Conservation (phyloP, 306 rosid genomes). For the Vicia sativa region DNA sequence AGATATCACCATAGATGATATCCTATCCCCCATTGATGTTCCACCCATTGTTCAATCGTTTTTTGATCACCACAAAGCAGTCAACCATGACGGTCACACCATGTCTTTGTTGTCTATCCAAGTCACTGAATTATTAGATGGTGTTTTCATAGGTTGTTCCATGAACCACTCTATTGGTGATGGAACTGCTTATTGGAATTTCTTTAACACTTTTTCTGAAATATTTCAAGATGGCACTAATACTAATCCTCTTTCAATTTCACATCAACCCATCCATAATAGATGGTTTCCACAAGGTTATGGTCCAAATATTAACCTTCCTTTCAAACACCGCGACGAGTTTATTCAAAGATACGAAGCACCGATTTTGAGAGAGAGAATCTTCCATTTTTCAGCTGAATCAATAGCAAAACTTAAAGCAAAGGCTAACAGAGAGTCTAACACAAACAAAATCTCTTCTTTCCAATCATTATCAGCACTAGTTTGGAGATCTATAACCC, state of each 20-base stretch:
- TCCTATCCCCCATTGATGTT: constrained; percentile 59
- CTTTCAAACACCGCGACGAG: constrained; percentile 49
- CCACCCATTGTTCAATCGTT: constrained; percentile 57
- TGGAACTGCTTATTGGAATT: constrained; percentile 66
- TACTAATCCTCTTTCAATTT: constrained; percentile 1
- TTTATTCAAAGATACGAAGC: constrained; percentile 49
- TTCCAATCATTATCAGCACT: constrained; percentile 63
- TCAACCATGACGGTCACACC: constrained; percentile 67
- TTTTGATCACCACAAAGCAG: constrained; percentile 59
- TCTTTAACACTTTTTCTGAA: constrained; percentile 62
- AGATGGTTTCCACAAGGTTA: constrained; percentile 60
- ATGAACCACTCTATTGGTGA: constrained; percentile 56
- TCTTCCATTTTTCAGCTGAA: constrained; percentile 63
- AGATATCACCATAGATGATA: constrained; percentile 44
- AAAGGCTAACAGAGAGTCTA: constrained; percentile 51
- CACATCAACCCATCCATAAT: constrained; percentile 48
- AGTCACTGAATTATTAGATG: constrained; percentile 61
- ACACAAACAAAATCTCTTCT: constrained; percentile 51
- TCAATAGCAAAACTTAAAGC: constrained; percentile 62
- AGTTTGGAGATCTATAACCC: constrained; percentile 62
- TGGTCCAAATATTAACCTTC: constrained; percentile 50
- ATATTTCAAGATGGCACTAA: constrained; percentile 40
- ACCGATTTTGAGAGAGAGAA: constrained; percentile 51
- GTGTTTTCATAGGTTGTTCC: constrained; percentile 71
- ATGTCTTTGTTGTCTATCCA: constrained; percentile 55